Conservation (phyloP, 2,329 filamentous ascomycete genomes). For the Phaeosphaeriaceae sp. region DNA sequence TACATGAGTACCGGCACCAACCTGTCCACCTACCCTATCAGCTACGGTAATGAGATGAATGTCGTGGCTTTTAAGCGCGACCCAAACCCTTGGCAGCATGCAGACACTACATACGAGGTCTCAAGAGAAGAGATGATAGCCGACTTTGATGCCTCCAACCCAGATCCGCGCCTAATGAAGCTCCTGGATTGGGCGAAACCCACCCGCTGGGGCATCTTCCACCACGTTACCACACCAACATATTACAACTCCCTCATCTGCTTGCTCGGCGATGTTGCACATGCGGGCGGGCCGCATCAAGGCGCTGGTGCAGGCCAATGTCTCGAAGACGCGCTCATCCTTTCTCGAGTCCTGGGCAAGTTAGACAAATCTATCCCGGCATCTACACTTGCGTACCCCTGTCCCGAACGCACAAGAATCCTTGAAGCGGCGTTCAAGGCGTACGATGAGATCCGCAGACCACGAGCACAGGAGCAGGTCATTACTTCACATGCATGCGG, state of each 20-base stretch:
- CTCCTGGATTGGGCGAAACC: slow-evolving; percentile 27
- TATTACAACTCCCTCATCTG: slow-evolving; percentile 30
- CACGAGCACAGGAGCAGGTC: slow-evolving; percentile 34
- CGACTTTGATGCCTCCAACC: slow-evolving; percentile 22
- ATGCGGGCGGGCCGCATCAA: slow-evolving; percentile 35
- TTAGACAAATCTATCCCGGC: slow-evolving; percentile 6
- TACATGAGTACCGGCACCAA: slow-evolving; percentile 30
- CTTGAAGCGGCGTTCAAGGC: slow-evolving; percentile 28
- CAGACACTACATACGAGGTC: slow-evolving; percentile 21
- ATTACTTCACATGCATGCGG: slow-evolving; percentile 18
- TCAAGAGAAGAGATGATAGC: slow-evolving; percentile 29
- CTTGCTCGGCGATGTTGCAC: slow-evolving; percentile 38
- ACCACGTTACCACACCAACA: slow-evolving; percentile 31
- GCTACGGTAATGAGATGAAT: slow-evolving; percentile 26
- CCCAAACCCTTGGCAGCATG: slow-evolving; percentile 16
- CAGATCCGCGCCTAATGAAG: slow-evolving; percentile 22
- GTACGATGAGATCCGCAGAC: slow-evolving; percentile 31
- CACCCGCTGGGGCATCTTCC: slow-evolving; percentile 32
- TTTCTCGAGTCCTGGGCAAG: slow-evolving; percentile 28
- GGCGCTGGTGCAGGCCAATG: slow-evolving; percentile 38
- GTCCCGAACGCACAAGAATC: slow-evolving; percentile 8
- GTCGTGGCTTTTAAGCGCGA: slow-evolving; percentile 32
- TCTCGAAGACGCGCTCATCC: slow-evolving; percentile 38
- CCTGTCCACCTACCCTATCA: slow-evolving; percentile 34
- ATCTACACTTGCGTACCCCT: slow-evolving; percentile 8